These are phyloP conservation scores for Solanum appendiculatum DNA, from an alignment of 257 asterid species.

Conservation along the genomic window DNA sequence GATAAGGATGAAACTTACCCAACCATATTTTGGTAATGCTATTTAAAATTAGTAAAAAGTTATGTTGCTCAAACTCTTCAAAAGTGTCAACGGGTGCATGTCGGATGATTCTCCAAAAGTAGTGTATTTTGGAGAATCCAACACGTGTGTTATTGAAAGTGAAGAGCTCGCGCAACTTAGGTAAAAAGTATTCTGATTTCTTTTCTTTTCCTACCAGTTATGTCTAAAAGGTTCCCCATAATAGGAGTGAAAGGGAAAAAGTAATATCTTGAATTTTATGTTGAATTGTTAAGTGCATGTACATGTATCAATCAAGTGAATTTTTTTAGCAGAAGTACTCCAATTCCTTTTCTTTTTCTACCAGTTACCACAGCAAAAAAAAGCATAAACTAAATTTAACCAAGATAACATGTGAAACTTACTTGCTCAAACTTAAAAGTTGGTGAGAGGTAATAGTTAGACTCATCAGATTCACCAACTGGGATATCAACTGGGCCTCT, in stretches of 20 bases:
- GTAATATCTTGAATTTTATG: too few relatives aligned
- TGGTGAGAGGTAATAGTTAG: conserved; percentile 72
- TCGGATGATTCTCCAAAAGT: not conserved
- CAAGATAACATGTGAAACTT: conserved; percentile 12
- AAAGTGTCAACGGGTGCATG: not conserved
- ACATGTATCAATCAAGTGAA: too few relatives aligned
- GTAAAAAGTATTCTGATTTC: not conserved
- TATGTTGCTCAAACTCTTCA: not conserved
- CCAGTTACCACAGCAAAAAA: not conserved
- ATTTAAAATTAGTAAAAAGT: not conserved
- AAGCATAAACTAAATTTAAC: not conserved
- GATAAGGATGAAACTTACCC: not conserved
- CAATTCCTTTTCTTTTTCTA: not conserved
- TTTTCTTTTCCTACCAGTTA: not conserved
- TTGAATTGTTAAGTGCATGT: too few relatives aligned
- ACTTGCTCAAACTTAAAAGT: conserved; percentile 95
- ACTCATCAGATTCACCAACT: conserved; percentile 51
- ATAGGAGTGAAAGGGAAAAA: not conserved
- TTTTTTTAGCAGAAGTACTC: not conserved
- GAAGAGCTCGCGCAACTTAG: not conserved
- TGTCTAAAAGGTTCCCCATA: not conserved
- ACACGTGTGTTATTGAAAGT: not conserved
- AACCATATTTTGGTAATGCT: not conserved
- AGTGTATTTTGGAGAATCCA: not conserved
- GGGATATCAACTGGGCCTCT: conserved; percentile 95